phyloP scores from a whole-genome alignment of 78 protist genomes.

The Cyanophora paradoxa region DNA sequence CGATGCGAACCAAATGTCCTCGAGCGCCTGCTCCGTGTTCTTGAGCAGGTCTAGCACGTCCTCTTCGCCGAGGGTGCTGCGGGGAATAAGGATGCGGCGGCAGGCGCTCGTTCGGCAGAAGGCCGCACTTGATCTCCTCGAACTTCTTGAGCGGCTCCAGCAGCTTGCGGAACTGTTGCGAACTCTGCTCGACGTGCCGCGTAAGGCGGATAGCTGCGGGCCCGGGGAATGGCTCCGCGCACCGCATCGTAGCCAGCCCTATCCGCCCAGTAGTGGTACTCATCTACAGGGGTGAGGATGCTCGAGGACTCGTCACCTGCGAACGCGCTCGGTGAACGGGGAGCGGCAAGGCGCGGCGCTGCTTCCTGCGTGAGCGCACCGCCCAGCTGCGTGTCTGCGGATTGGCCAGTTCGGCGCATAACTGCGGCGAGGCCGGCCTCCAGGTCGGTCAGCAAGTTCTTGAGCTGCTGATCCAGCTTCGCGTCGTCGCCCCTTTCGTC shows the following conservation, averaged over 20 bases:
- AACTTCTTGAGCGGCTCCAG: neutral
- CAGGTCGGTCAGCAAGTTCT: conserved; percentile 1
- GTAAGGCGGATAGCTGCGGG: neutral
- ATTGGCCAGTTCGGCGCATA: neutral
- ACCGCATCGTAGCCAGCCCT: neutral
- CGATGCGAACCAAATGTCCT: conserved; percentile 2
- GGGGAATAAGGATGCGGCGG: too few species aligned
- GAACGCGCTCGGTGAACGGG: neutral
- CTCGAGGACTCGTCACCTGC: neutral
- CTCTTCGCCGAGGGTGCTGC: neutral
- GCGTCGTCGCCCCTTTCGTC: too few species aligned
- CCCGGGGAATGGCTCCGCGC: neutral
- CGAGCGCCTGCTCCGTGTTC: neutral
- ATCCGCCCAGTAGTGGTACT: neutral
- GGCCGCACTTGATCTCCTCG: neutral
- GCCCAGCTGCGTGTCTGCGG: neutral
- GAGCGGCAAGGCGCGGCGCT: neutral
- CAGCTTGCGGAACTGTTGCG: neutral
- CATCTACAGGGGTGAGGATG: neutral
- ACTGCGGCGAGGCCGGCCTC: conserved; percentile 13
- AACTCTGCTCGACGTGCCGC: neutral
- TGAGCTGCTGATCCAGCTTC: neutral
- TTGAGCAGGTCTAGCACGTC: neutral
- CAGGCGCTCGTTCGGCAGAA: neutral
- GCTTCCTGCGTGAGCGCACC: neutral